Conservation (phyloP, 2,329 filamentous ascomycete species). For the Venturia nashicola region DNA sequence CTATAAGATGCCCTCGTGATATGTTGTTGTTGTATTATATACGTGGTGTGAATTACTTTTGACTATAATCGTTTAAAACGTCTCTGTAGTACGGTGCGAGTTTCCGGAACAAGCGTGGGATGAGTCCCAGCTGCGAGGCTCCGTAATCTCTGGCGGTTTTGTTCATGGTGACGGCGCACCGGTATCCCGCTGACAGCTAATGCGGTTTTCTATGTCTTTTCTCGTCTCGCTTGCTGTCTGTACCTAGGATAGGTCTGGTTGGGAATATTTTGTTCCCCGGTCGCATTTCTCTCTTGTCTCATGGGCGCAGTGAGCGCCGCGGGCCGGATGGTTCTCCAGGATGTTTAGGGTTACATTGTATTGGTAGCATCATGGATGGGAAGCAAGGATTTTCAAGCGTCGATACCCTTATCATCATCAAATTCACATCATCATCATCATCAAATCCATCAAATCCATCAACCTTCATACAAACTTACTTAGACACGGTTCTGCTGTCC, state of each 20-base stretch:
- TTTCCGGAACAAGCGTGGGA: background rate
- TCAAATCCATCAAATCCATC: background rate
- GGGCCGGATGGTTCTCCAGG: background rate
- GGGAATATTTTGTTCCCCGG: background rate
- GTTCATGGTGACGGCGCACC: background rate
- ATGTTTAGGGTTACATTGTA: background rate
- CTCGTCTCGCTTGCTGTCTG: background rate
- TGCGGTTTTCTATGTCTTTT: background rate
- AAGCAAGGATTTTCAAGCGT: slow-evolving; percentile 2
- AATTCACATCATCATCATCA: no score
- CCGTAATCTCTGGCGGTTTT: background rate
- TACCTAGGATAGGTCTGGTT: background rate
- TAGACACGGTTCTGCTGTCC: background rate
- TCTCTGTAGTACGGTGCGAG: background rate
- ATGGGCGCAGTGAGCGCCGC: background rate
- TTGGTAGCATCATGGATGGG: background rate
- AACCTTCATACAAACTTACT: background rate
- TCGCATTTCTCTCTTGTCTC: background rate
- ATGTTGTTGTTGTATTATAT: background rate
- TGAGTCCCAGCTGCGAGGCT: background rate
- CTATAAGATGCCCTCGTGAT: background rate
- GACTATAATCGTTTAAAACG: slow-evolving; percentile 1
- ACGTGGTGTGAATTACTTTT: background rate
- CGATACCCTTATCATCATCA: background rate
- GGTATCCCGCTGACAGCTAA: background rate